Conservation (phyloP, 352 stramenopile species). For the Thraustochytrium sp. region DNA sequence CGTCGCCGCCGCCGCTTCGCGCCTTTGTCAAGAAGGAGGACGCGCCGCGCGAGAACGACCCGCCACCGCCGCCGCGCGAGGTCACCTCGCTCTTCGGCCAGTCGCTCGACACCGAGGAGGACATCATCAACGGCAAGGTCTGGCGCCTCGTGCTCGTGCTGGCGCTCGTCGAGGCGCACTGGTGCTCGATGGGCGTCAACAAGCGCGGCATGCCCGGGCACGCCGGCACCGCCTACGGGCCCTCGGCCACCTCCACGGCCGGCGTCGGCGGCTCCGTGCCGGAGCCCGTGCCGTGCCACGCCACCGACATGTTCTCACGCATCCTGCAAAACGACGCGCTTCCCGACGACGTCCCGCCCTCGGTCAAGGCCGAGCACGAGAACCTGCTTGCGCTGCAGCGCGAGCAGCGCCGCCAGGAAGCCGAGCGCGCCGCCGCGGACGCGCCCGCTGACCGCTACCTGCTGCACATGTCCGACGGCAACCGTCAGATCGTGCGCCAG, state of each 20-base stretch:
- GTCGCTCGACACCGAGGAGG: constrained; percentile 9
- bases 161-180: constrained; percentile 26
- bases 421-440: not conserved
- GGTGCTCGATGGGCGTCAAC: not conserved
- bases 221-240: not conserved
- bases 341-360: not conserved
- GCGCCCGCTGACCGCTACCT: not conserved
- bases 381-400: not conserved
- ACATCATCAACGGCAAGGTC: constrained; percentile 23
- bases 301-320: constrained; percentile 12
- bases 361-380: not conserved
- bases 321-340: constrained; percentile 11
- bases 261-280: not conserved
- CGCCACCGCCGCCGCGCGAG: not conserved
- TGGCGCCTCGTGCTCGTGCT: constrained; percentile 28
- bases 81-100: not conserved
- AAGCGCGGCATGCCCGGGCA: not conserved
- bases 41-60: not conserved
- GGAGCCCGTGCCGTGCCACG: not conserved
- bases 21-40: not conserved
- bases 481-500: not conserved
- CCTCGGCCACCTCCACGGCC: not conserved
- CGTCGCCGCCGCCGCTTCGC: not conserved
- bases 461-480: not conserved
- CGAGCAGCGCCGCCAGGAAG: not conserved